Conservation (phyloP, 2,329 filamentous ascomycete genomes). For the Balansia obtecta region DNA sequence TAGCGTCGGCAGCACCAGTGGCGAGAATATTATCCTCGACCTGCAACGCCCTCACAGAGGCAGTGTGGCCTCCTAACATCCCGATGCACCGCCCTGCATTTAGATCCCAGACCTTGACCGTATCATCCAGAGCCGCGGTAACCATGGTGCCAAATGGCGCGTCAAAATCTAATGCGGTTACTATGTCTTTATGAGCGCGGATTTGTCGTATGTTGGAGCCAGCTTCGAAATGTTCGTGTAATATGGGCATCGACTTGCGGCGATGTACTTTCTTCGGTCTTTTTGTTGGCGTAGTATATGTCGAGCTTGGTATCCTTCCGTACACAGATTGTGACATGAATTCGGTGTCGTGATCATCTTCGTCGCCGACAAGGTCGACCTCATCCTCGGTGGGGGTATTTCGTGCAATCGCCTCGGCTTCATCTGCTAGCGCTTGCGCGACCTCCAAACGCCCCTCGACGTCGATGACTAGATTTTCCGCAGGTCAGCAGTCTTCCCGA, state of each 20-base stretch:
- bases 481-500: neutral
- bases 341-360: slow-evolving; percentile 34
- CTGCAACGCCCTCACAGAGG: slow-evolving; percentile 83
- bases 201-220: slow-evolving; percentile 82
- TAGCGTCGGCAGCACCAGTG: slow-evolving; percentile 89
- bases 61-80: slow-evolving; percentile 82
- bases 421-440: slow-evolving; percentile 45
- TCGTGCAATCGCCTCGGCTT: slow-evolving; percentile 43
- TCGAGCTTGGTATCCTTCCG: slow-evolving; percentile 63
- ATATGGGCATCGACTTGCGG: slow-evolving; percentile 79
- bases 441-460: slow-evolving; percentile 50
- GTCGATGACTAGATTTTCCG: slow-evolving; percentile 38
- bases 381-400: slow-evolving; percentile 40
- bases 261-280: slow-evolving; percentile 44
- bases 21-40: slow-evolving; percentile 93
- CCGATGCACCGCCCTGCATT: slow-evolving; percentile 90
- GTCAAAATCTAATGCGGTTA: slow-evolving; percentile 91
- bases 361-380: slow-evolving; percentile 38
- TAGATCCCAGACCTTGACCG: slow-evolving; percentile 90
- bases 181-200: slow-evolving; percentile 73
- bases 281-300: slow-evolving; percentile 33
- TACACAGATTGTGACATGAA: slow-evolving; percentile 99
- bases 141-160: slow-evolving; percentile 95
- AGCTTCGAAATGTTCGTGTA: slow-evolving; percentile 90
- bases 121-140: slow-evolving; percentile 83